Conservation (phyloP, 768 basidiomycete species). For the Mycena vitilis region DNA sequence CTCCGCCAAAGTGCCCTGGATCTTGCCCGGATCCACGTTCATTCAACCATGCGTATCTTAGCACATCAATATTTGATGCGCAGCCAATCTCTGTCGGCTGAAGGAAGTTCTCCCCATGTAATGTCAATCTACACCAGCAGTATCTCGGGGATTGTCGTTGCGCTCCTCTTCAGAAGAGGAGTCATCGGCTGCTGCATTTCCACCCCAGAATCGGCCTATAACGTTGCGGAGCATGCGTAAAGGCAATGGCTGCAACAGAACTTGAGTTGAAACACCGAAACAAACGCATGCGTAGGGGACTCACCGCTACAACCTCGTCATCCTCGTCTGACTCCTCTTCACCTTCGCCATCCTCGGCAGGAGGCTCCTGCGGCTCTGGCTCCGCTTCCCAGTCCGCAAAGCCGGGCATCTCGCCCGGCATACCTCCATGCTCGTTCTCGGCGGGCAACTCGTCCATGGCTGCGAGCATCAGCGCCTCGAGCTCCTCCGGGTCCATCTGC, state of each 20-base stretch:
- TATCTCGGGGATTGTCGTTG: conserved; percentile 28
- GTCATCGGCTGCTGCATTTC: conserved; percentile 46
- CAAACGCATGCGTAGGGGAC: conserved; percentile 26
- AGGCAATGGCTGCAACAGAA: conserved; percentile 62
- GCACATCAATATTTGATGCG: neutral
- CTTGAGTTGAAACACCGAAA: neutral
- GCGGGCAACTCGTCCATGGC: conserved; percentile 45
- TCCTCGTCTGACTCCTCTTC: conserved; percentile 53
- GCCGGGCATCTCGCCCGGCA: conserved; percentile 62
- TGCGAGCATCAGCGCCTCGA: conserved; percentile 70
- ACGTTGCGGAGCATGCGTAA: conserved; percentile 68
- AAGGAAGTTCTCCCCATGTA: conserved; percentile 4
- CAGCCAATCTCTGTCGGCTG: neutral
- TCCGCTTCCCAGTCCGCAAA: conserved; percentile 40
- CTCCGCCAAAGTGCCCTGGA: too few species aligned
- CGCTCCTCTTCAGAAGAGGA: conserved; percentile 56
- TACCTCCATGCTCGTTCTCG: conserved; percentile 47
- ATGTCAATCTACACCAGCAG: conserved; percentile 38
- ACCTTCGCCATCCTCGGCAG: conserved; percentile 49
- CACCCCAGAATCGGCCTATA: conserved; percentile 69
- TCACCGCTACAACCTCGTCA: conserved; percentile 53
- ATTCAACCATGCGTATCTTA: too few species aligned
- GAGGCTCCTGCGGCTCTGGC: conserved; percentile 31
- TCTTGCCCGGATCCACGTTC: too few species aligned
- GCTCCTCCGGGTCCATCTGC: conserved; percentile 65